Evolutionary conservation across 805 yeast species (phyloP).

Genomic region (Ascoidea rubescens): DNA sequence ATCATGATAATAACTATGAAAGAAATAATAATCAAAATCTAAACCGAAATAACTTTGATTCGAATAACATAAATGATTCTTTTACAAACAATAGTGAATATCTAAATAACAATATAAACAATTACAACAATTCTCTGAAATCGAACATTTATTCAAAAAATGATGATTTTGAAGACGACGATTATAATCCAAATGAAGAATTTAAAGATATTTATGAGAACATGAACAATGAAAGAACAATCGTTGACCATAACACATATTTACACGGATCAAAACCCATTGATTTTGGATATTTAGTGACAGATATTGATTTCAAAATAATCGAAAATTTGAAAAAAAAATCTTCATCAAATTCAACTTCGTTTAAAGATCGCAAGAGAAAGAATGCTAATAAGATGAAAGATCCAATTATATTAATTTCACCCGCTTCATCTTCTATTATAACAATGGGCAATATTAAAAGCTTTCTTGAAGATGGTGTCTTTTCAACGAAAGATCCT

Average conservation of each 20-base stretch:
- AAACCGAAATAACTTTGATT: slow-evolving; percentile 10
- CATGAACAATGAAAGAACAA: slow-evolving; percentile 28
- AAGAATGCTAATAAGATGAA: slow-evolving; percentile 13
- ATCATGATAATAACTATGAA: not conserved
- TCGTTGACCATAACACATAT: slow-evolving; percentile 42
- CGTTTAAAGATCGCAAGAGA: slow-evolving; percentile 2
- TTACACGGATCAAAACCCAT: slow-evolving; percentile 54
- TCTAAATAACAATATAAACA: slow-evolving; percentile 19
- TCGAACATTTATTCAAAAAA: not conserved
- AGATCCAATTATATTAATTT: slow-evolving; percentile 62
- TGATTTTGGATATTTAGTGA: slow-evolving; percentile 52
- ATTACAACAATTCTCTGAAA: not conserved
- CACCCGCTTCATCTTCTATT: slow-evolving; percentile 70
- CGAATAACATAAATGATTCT: slow-evolving; percentile 3
- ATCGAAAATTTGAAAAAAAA: slow-evolving; percentile 33
- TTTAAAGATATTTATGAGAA: slow-evolving; percentile 11
- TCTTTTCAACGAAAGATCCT: slow-evolving; percentile 38
- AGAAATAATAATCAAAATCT: slow-evolving; percentile 8
- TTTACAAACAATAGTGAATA: slow-evolving; percentile 21
- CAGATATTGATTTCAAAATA: slow-evolving; percentile 49
- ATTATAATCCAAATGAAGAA: not conserved
- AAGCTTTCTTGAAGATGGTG: slow-evolving; percentile 60
- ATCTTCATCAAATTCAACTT: not conserved
- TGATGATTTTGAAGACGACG: not conserved
- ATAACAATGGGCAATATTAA: slow-evolving; percentile 52